Conservation (phyloP, 148 eudicot genomes). For the Spergularia bocconei region DNA sequence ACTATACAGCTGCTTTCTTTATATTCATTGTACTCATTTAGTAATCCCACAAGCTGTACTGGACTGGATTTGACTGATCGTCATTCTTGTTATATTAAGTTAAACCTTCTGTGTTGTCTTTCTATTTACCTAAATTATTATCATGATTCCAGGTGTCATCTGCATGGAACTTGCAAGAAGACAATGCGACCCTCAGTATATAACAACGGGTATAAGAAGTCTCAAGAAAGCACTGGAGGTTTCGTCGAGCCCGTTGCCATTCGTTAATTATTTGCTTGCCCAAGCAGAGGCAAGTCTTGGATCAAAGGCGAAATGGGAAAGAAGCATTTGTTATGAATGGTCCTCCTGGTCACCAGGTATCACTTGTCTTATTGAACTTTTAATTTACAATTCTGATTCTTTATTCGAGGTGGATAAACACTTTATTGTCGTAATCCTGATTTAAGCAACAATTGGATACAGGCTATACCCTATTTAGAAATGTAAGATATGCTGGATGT, state of each 20-base stretch:
- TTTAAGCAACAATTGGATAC: neutral
- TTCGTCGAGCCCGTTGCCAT: constrained; percentile 52
- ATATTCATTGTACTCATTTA: neutral
- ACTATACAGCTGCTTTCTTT: neutral
- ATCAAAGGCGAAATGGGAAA: constrained; percentile 71
- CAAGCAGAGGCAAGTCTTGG: constrained; percentile 95
- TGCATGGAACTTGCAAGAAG: constrained; percentile 79
- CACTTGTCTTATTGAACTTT: constrained; percentile 5
- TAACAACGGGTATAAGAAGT: constrained; percentile 61
- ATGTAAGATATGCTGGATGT: neutral
- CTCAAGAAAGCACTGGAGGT: constrained; percentile 60
- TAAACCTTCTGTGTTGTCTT: neutral
- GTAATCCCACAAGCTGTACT: neutral
- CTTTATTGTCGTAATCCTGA: neutral
- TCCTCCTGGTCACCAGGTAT: constrained; percentile 86
- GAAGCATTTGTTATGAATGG: constrained; percentile 66
- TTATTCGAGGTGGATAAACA: neutral
- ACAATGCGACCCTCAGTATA: constrained; percentile 51
- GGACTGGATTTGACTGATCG: neutral
- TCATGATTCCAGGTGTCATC: constrained; percentile 55
- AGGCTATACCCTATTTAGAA: neutral
- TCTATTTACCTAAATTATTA: constrained; percentile 12
- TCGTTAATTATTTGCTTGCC: constrained; percentile 64
- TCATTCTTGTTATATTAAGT: neutral
- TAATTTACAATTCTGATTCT: neutral